These are phyloP conservation scores for Cercospora sp. DNA, from an alignment of 2,329 filamentous ascomycete genomes.

Conservation along the genomic window DNA sequence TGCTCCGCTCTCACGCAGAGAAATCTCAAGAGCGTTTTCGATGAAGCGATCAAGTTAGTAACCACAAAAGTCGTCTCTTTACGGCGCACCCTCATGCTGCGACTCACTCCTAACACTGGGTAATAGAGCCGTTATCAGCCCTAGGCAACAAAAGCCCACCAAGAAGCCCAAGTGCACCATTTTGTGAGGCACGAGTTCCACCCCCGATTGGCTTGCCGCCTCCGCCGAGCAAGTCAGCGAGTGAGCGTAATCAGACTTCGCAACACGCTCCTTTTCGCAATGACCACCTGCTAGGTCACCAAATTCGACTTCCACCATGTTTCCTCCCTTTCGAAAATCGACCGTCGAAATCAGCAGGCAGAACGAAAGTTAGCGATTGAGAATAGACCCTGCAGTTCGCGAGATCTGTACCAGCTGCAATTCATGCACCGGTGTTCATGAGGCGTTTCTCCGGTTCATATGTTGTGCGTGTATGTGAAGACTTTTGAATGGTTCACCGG, in stretches of 20 bases:
- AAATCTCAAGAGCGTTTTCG: constrained; percentile 97
- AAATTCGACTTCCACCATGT: not conserved
- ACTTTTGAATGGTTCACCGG: not conserved
- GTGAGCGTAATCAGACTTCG: constrained; percentile 3
- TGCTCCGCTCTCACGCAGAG: constrained; percentile 95
- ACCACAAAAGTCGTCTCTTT: not conserved
- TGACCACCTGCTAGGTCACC: constrained; percentile 9
- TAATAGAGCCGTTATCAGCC: constrained; percentile 68
- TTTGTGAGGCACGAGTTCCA: constrained; percentile 48
- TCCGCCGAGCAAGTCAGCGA: constrained; percentile 13
- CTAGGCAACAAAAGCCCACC: constrained; percentile 59
- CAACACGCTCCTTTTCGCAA: constrained; percentile 8
- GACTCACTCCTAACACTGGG: constrained; percentile 12
- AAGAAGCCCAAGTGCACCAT: constrained; percentile 70
- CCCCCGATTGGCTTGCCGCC: not conserved
- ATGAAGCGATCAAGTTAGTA: constrained; percentile 92
- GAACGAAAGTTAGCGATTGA: constrained; percentile 8
- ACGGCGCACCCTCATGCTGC: not conserved
- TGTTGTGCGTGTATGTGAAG: not conserved
- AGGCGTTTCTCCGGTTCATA: constrained; percentile 1
- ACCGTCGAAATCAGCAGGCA: constrained; percentile 10
- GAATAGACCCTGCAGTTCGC: constrained; percentile 12
- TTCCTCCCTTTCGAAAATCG: not conserved
- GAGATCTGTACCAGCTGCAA: constrained; percentile 13
- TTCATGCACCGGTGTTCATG: constrained; percentile 7